A percentile compares a stretch with the other conserved stretches of the same genome.
Evolutionary conservation across 257 asterid genomes (phyloP).

Genomic region (Plantago elongata): DNA sequence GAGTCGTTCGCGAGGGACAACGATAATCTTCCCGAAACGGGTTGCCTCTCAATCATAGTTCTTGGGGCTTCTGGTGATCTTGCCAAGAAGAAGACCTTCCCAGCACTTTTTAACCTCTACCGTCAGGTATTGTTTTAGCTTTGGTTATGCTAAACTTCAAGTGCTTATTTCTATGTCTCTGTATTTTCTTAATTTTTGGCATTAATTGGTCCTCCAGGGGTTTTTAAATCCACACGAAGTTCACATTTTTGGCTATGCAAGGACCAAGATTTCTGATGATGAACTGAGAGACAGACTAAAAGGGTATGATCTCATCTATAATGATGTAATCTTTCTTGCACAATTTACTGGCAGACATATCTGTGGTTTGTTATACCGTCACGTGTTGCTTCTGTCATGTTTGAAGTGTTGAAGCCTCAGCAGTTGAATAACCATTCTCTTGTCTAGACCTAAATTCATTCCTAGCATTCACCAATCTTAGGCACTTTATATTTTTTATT

Average conservation of each 20-base stretch:
- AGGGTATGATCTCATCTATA: conserved; percentile 46
- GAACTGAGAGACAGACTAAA: conserved; percentile 75
- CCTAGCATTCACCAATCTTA: neutral
- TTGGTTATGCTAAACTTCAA: conserved; percentile 2
- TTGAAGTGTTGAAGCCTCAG: conserved; percentile 7
- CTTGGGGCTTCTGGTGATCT: conserved; percentile 99
- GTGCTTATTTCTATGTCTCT: neutral
- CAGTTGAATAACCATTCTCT: neutral
- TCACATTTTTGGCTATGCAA: conserved; percentile 96
- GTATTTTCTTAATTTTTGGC: conserved; percentile 4
- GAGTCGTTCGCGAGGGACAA: conserved; percentile 49
- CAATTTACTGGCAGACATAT: neutral
- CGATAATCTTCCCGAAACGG: conserved; percentile 57
- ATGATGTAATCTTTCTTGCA: neutral
- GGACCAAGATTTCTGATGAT: conserved; percentile 79
- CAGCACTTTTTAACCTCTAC: conserved; percentile 91
- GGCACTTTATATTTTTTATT: neutral
- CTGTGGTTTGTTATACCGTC: neutral
- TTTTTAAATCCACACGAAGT: conserved; percentile 77
- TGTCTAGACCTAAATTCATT: neutral
- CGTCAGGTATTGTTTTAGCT: conserved; percentile 53
- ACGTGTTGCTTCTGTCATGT: neutral
- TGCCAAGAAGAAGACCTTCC: conserved; percentile 98
- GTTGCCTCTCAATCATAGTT: conserved; percentile 77
- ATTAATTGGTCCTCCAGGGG: conserved; percentile 47